Evolutionary conservation across 1,284 basidiomycete species (phyloP).

Genomic region (Boletellus sp.): DNA sequence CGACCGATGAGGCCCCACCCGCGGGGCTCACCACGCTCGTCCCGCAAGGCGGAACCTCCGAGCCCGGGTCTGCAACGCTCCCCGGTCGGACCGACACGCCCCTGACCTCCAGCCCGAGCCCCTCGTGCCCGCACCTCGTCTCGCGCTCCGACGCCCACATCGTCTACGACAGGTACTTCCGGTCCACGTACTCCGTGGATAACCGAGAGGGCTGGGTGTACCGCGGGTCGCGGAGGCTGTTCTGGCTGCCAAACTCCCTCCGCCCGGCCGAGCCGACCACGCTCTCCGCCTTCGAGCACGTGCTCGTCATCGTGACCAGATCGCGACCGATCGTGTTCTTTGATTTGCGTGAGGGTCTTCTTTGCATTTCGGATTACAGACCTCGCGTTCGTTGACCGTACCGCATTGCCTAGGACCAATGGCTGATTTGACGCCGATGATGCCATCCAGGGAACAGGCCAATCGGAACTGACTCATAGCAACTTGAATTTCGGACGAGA

Average conservation of each 20-base stretch:
- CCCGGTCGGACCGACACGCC: too few species aligned
- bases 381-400: background rate
- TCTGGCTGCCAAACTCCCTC: constrained; percentile 18
- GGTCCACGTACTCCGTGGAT: constrained; percentile 10
- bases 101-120: background rate
- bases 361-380: too few species aligned
- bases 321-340: constrained; percentile 8
- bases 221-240: constrained; percentile 14
- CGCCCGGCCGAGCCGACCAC: constrained; percentile 12
- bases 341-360: constrained; percentile 14
- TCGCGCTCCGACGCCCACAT: background rate
- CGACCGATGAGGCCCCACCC: too few species aligned
- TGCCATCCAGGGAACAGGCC: too few species aligned
- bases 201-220: constrained; percentile 16
- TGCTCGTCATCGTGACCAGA: constrained; percentile 8
- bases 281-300: constrained; percentile 11
- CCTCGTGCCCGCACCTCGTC: background rate
- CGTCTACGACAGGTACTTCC: constrained; percentile 17
- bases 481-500: background rate
- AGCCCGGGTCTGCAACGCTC: too few species aligned
- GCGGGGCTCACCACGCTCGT: too few species aligned
- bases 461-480: too few species aligned
- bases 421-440: too few species aligned
- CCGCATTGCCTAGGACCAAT: constrained; percentile 11
- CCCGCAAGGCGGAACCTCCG: too few species aligned